Base-by-base conservation (phyloP, 495 filamentous ascomycete species). In the Apodospora peruviana region DNA sequence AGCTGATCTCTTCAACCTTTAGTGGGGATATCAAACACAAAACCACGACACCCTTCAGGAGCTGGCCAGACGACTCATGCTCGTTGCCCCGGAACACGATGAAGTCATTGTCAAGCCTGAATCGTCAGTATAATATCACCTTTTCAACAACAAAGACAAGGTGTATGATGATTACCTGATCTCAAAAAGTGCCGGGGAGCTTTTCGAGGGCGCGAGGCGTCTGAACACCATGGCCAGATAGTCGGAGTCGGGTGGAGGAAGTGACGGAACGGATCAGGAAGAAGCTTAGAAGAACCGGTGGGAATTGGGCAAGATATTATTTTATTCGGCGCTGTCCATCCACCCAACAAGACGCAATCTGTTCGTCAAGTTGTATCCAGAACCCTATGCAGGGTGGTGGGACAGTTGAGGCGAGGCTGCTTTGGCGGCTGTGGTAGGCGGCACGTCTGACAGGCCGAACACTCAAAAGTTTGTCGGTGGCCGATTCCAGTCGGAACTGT, bases 71-170 rank as follows among this genome's bases (percentile, higher is more conserved):
- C 25, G 88, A 84, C 60, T 94, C 89, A 52, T 84, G 73, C 43
- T 86, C 81, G 51, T 65, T 74, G 36, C 89, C 89, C 18, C 87
- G 84, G 35, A 95, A 82, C 11, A 93, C 80, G 45, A 91, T 76
- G 35, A 90, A 84, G 51, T 88, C 83, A 50, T 87, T 80, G 18
- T 91, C 86, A 47, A 90, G 78, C 18, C 89, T 94, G 55, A 19
- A 38, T 18, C 5, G 27, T 51, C 5, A 54, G 45, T n/a, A n/a
- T n/a, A n/a, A 18, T 22, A 40, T 50, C 25, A 43, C 34, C 23
- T 14, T 29, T 12, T 7, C 14, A 32, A 14, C 14, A n/a, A n/a
- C n/a, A n/a, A n/a, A 32, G 11, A 11, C 36, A 29, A 19, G 24
- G 17, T 36, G 16, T 20, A 22, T 24, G 21, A 44, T 2, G 40